Percentiles rank a stretch among this genome's conserved stretches.
phyloP scores from a whole-genome alignment of 1,284 basidiomycete genomes.

The Cystobasidiaceae sp. region DNA sequence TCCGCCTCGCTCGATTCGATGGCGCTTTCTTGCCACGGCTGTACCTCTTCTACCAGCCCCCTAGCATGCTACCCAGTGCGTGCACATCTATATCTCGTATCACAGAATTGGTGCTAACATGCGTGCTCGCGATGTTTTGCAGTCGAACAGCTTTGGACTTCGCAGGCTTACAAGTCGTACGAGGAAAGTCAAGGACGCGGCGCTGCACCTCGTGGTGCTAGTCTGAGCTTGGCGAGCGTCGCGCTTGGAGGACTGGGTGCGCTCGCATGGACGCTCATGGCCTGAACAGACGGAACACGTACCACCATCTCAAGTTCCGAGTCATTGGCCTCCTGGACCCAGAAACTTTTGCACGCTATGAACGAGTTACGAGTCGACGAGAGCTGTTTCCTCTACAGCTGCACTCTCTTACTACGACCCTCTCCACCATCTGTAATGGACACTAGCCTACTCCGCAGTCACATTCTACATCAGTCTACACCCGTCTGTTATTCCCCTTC shows the following conservation, averaged over 20 bases:
- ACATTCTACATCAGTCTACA: no score
- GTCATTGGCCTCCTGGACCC: no score
- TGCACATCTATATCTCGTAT: not conserved
- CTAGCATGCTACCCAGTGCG: slow-evolving; percentile 31
- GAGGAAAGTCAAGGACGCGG: slow-evolving; percentile 7
- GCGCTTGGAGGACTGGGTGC: not conserved
- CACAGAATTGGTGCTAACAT: not conserved
- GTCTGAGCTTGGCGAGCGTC: not conserved
- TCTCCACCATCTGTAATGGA: no score
- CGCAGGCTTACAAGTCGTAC: slow-evolving; percentile 22
- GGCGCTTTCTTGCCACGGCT: slow-evolving; percentile 50
- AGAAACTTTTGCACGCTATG: no score
- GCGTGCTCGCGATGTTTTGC: not conserved
- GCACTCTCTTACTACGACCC: no score
- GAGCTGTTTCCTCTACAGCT: no score
- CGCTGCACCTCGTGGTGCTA: not conserved
- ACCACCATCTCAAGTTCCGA: no score
- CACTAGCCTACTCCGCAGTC: no score
- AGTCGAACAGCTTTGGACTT: slow-evolving; percentile 25
- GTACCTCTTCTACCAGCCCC: slow-evolving; percentile 30
- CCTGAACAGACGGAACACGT: not conserved
- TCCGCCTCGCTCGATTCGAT: slow-evolving; percentile 63
- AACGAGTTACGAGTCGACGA: no score
- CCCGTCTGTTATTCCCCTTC: no score
- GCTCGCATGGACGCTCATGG: slow-evolving; percentile 6